Evolutionary conservation across 2,329 filamentous ascomycete genomes (phyloP), one percentile per base, ranked within the genome.

Genomic region (Ceratocystis destructans): DNA sequence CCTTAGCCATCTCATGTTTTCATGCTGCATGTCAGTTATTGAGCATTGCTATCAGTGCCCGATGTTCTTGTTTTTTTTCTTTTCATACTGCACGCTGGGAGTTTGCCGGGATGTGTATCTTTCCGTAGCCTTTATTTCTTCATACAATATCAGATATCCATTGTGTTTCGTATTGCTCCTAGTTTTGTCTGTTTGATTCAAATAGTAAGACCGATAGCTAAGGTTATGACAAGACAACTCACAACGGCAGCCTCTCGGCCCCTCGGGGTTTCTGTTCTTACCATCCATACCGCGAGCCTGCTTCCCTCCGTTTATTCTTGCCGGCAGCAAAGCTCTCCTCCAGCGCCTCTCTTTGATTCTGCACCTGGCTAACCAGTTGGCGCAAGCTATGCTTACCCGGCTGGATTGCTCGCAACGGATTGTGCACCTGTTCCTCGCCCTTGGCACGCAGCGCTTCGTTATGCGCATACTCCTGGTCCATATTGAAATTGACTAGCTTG

Each of bases 291-390:
- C 84, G 84, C 67, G 83, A 86, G 3, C 88, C 89, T 22, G 90
- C 90, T 74, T 96, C 91, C 71, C 84, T 87, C 75, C 89, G 86
- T 72, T 92, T 94, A 71, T 82, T 83, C 77, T 83, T 86, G 5
- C 90, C 89, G 70, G 86, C 80, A 22, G 90, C 90, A 78, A 96
- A 96, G 73, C 89, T 92, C 72, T 97, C 93, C 76, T 96, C 91
- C 70, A 96, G 77, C 1, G 90, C 91, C 10, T 96, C 90, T 73
- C 86, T 86, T 76, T 97, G 91, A 69, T 81, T 89, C 70, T 85
- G 85, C 31, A 89, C 92, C 69, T 88, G 88, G 75, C 85, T 90
- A 70, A 97, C 88, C 71, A 97, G 80, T 77, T 96, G 91, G 73
- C 87, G 86, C 74, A 97, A 79, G 72, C 83, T 95, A 76, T 96